A percentile compares a stretch with the other conserved stretches of the same genome.
Conservation (phyloP, 305 asterid genomes). For the Solanum hybrid region DNA sequence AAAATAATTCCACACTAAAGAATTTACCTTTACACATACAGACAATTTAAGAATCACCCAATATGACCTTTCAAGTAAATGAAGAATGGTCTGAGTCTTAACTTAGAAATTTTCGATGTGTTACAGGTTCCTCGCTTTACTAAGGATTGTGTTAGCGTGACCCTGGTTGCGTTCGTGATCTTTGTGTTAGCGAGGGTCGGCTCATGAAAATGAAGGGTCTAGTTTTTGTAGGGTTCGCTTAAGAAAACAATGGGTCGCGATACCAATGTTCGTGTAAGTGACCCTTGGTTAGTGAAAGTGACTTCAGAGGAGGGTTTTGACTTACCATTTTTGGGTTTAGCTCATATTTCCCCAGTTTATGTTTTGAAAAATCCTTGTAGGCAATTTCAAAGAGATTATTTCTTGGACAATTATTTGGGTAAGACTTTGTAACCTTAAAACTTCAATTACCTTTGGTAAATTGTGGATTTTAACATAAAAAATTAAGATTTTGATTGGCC, state of each 20-base stretch:
- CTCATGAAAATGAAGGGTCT: background rate
- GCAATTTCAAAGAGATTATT: background rate
- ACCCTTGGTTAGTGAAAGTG: background rate
- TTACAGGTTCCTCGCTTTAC: background rate
- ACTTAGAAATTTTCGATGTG: too few species aligned
- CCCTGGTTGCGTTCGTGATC: background rate
- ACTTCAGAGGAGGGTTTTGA: background rate
- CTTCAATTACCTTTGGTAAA: background rate
- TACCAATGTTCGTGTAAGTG: background rate
- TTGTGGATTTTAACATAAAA: background rate
- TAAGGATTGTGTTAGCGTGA: background rate
- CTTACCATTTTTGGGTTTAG: background rate
- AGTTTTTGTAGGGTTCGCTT: background rate
- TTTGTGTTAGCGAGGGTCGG: background rate
- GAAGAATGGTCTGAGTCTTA: too few species aligned
- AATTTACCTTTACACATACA: too few species aligned
- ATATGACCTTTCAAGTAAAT: too few species aligned
- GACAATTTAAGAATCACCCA: too few species aligned
- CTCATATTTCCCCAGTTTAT: background rate
- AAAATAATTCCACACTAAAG: too few species aligned
- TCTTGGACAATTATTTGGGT: background rate
- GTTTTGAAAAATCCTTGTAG: background rate
- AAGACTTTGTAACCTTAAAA: background rate
- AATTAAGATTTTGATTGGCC: too few species aligned
- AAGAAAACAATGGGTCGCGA: background rate